A percentile compares a stretch with the other conserved stretches of the same genome.
These are phyloP conservation scores for Leishmania turanica DNA, from an alignment of 208 protist genomes.

Conservation along the genomic window DNA sequence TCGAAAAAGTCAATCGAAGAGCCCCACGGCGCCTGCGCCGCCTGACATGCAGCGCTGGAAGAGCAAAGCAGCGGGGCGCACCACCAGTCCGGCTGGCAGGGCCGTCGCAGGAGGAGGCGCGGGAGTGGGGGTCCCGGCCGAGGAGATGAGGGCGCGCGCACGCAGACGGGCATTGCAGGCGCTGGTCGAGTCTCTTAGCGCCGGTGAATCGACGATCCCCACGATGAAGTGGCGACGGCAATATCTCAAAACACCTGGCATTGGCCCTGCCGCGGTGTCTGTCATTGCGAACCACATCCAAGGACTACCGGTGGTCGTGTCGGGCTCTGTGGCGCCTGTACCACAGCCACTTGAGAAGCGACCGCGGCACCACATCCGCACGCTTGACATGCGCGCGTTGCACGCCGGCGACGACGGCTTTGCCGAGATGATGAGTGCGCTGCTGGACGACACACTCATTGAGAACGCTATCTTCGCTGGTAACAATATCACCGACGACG, in stretches of 20 bases:
- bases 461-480: slow-evolving; percentile 43
- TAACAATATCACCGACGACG: slow-evolving; percentile 64
- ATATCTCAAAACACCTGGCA: slow-evolving; percentile 46
- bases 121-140: slow-evolving; percentile 13
- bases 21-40: background rate
- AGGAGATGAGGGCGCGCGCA: slow-evolving; percentile 38
- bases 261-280: slow-evolving; percentile 35
- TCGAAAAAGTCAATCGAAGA: background rate
- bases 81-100: background rate
- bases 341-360: background rate
- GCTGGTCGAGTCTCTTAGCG: slow-evolving; percentile 41
- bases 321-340: no score
- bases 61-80: background rate
- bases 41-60: background rate
- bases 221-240: slow-evolving; percentile 53
- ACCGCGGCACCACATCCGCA: slow-evolving; percentile 36
- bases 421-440: slow-evolving; percentile 37
- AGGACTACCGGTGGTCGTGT: background rate
- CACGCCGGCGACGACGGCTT: slow-evolving; percentile 63
- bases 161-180: slow-evolving; percentile 41
- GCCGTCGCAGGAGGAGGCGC: slow-evolving; percentile 8
- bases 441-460: slow-evolving; percentile 44
- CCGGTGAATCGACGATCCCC: slow-evolving; percentile 40
- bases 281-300: slow-evolving; percentile 33
- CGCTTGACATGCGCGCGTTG: slow-evolving; percentile 63